These are phyloP conservation scores for Zygoascus tannicola DNA, from an alignment of 805 yeast species.

Conservation along the genomic window DNA sequence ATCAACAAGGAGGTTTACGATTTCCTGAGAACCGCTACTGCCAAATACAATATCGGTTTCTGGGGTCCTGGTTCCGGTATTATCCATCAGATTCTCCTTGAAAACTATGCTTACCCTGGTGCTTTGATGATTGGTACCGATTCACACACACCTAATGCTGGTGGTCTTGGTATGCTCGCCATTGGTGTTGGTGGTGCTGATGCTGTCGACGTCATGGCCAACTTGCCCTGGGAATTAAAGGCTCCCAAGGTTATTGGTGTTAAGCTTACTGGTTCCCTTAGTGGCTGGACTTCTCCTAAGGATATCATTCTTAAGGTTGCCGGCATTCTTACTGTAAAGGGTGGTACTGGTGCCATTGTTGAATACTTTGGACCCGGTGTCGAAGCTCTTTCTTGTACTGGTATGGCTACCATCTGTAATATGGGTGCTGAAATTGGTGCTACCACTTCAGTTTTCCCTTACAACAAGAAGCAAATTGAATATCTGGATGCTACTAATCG, in stretches of 20 bases:
- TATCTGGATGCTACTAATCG: conserved; percentile 83
- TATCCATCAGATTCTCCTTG: conserved; percentile 92
- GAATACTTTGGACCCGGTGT: conserved; percentile 97
- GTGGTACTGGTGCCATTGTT: conserved; percentile 95
- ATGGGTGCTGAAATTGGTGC: conserved; percentile 99
- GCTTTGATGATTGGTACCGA: conserved; percentile 93
- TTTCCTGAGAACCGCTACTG: conserved; percentile 80
- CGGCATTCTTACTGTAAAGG: conserved; percentile 90
- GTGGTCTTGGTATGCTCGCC: conserved; percentile 96
- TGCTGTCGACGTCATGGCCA: conserved; percentile 93
- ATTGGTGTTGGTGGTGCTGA: conserved; percentile 99
- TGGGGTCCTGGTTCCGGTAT: conserved; percentile 99
- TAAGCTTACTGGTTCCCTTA: conserved; percentile 81
- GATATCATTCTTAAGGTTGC: conserved; percentile 89
- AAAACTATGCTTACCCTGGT: conserved; percentile 96
- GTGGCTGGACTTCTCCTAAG: conserved; percentile 96
- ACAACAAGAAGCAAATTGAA: conserved; percentile 77
- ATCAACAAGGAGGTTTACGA: conserved; percentile 91
- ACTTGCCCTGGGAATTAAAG: conserved; percentile 92
- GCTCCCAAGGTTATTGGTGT: conserved; percentile 95
- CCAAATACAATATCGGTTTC: conserved; percentile 93
- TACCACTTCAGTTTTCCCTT: conserved; percentile 95
- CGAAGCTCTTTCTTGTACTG: conserved; percentile 84
- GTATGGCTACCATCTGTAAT: conserved; percentile 98
- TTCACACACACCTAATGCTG: conserved; percentile 96